phyloP scores from a whole-genome alignment of 208 protist species.

The Leishmania aethiopica region DNA sequence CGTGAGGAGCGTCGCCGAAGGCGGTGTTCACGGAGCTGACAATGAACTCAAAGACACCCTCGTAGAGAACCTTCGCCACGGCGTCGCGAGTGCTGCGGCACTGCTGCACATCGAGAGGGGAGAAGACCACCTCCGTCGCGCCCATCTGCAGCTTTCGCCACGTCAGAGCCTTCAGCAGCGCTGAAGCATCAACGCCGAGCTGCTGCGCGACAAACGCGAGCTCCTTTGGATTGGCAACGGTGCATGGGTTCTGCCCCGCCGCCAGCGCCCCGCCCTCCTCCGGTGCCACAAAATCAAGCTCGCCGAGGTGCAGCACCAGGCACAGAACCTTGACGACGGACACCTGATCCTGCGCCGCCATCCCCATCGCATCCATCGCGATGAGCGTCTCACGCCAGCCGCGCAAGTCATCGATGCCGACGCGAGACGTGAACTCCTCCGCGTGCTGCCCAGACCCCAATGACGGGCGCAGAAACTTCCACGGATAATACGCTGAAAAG shows the following conservation, averaged over 20 bases:
- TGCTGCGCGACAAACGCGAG: constrained; percentile 57
- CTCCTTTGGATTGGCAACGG: constrained; percentile 30
- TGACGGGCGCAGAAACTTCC: constrained; percentile 26
- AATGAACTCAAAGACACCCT: constrained; percentile 96
- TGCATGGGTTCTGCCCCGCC: constrained; percentile 34
- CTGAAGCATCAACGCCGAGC: constrained; percentile 51
- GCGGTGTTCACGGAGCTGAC: constrained; percentile 94
- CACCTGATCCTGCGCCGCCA: constrained; percentile 71
- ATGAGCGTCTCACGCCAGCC: constrained; percentile 79
- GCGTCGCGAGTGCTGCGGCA: constrained; percentile 92
- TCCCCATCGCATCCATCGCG: constrained; percentile 93
- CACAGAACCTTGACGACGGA: constrained; percentile 86
- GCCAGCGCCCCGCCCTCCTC: constrained; percentile 33
- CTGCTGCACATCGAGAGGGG: constrained; percentile 77
- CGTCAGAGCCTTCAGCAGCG: constrained; percentile 64
- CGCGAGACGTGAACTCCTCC: constrained; percentile 25
- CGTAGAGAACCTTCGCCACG: constrained; percentile 95
- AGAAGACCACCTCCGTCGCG: constrained; percentile 57
- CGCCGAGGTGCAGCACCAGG: constrained; percentile 95
- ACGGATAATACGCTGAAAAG: constrained; percentile 10
- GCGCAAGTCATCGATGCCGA: constrained; percentile 69
- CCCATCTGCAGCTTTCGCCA: constrained; percentile 68
- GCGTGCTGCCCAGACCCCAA: constrained; percentile 17
- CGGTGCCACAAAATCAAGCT: constrained; percentile 85
- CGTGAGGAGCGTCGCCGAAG: constrained; percentile 64